Base-by-base conservation (phyloP, 2,329 filamentous ascomycete species). In the Colletotrichum spinosum region DNA sequence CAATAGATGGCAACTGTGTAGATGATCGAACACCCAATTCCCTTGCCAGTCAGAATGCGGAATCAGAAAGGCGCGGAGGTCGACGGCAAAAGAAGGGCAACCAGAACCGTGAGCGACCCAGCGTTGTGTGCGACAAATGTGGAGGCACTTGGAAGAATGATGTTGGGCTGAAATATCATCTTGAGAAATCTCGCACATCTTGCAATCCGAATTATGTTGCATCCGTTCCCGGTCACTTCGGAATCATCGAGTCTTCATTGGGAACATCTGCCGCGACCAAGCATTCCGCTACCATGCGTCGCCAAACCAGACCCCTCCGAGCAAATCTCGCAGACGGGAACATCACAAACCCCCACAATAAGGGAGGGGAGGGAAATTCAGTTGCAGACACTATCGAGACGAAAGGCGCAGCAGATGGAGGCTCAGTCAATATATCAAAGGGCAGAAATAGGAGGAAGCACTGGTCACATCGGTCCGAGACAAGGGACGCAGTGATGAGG, bases 81-180 rank as follows among this genome's bases (percentile, higher is more conserved):
- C 53, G 55, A 34, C 51, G 60, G 67, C 56, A 58, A 49, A 55
- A 53, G 17, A 65, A 51, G 44, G 51, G 44, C 3, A 12, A 37
- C 33, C 33, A 48, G 8, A 68, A 66, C 13, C 53, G 52, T 33
- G 38, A 41, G 15, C 46, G 63, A 7, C 13, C 44, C 25, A 76
- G 77, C 61, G 60, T 77, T 70, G 77, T 74, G 17, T 89, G 86
- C 67, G 80, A 85, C 9, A 84, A 81, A 48, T 89, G 86, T 64
- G 81, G 81, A 9, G 81, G 80, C 3, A 76, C 74, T 10, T 89
- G 86, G 85, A 88, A 87, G 72, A 88, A 88, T 55, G 78, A 84
- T 39, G 77, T 86, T 50, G 86, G 86, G 0, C 76, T 88, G 13
- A 85, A 87, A 55, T 89, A 89, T 70, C 86, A 89, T 67, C 74